phyloP scores from a whole-genome alignment of 2,329 filamentous ascomycete genomes.

The Penicillium crustosum region DNA sequence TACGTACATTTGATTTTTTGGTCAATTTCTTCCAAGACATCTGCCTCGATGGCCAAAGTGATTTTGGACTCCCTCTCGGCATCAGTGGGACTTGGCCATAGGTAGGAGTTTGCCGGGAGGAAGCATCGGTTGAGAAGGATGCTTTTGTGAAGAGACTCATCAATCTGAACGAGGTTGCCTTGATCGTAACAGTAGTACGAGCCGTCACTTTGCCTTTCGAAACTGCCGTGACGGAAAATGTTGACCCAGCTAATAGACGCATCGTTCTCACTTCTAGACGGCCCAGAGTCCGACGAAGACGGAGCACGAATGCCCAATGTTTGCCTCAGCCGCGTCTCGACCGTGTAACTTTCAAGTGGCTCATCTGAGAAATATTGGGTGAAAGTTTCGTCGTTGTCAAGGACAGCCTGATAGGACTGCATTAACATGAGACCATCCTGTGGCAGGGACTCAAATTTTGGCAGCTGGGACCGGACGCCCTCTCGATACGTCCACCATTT shows the following conservation, averaged over 20 bases:
- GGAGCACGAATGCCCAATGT: constrained; percentile 1
- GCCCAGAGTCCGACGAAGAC: background rate
- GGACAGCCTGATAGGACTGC: constrained; percentile 3
- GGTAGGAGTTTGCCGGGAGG: background rate
- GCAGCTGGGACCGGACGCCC: background rate
- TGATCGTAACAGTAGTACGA: background rate
- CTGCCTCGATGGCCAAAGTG: constrained; percentile 1
- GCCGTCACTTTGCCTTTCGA: constrained; percentile 1
- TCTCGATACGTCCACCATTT: constrained; percentile 2
- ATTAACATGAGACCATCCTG: background rate
- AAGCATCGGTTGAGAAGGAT: constrained; percentile 3
- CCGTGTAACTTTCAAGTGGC: constrained; percentile 1
- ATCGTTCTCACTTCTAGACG: background rate
- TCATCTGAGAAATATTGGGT: constrained; percentile 5
- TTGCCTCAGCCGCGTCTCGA: constrained; percentile 3
- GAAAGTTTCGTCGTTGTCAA: constrained; percentile 8
- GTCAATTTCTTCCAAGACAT: background rate
- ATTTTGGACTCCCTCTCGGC: background rate
- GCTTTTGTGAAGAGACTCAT: constrained; percentile 2
- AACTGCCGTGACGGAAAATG: constrained; percentile 5
- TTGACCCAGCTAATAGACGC: constrained; percentile 1
- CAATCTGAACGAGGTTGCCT: constrained; percentile 1
- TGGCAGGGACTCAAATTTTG: background rate
- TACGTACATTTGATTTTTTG: constrained; percentile 1
- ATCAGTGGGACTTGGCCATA: background rate